A percentile compares a stretch with the other conserved stretches of the same genome.
Conservation (phyloP, 306 rosid genomes). For the Ceratonia siliqua region DNA sequence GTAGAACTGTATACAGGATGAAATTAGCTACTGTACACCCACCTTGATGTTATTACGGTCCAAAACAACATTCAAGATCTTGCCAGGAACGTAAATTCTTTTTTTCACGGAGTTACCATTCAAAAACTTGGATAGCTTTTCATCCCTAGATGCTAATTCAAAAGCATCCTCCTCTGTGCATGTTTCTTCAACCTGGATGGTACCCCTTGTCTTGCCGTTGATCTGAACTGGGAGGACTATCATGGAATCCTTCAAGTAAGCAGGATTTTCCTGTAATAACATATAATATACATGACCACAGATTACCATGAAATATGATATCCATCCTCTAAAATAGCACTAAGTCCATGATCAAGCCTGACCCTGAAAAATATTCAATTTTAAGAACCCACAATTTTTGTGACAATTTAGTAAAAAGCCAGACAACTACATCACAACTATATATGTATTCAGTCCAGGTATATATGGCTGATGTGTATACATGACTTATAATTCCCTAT, state of each 20-base stretch:
- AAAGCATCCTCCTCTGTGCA: constrained; percentile 88
- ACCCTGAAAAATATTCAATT: background rate
- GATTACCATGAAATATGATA: background rate
- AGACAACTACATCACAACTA: background rate
- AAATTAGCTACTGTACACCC: constrained; percentile 38
- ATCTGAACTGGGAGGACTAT: constrained; percentile 86
- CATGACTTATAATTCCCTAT: background rate
- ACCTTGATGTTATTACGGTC: constrained; percentile 66
- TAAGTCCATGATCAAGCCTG: background rate
- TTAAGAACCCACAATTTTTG: background rate
- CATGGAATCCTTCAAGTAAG: constrained; percentile 71
- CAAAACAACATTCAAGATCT: constrained; percentile 84
- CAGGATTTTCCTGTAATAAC: constrained; percentile 66
- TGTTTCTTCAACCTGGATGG: constrained; percentile 77
- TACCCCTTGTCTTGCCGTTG: constrained; percentile 96
- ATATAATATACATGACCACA: constrained; percentile 6
- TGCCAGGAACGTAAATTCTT: constrained; percentile 85
- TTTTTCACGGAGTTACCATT: constrained; percentile 62
- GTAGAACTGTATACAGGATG: background rate
- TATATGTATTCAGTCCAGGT: background rate
- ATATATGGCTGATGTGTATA: background rate
- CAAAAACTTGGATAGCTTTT: constrained; percentile 74
- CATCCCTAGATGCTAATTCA: constrained; percentile 65
- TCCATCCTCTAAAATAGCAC: background rate
- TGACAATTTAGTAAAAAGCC: background rate